These are phyloP conservation scores for Biscogniauxia marginata DNA, from an alignment of 2,329 filamentous ascomycete genomes.

Conservation along the genomic window DNA sequence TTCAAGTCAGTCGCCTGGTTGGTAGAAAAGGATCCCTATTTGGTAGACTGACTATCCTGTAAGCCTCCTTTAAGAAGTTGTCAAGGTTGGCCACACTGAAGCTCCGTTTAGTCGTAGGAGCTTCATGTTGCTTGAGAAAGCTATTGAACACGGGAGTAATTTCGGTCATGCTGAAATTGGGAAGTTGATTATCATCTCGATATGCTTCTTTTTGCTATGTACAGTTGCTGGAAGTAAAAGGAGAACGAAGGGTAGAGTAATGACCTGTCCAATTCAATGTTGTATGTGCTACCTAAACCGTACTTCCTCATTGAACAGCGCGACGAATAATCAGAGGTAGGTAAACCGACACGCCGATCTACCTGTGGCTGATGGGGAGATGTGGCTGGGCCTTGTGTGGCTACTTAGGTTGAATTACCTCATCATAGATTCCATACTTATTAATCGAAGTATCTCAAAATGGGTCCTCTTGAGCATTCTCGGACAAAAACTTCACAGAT, in stretches of 20 bases:
- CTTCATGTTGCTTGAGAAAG: constrained; percentile 60
- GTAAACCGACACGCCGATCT: too few relatives aligned
- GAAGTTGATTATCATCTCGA: background rate
- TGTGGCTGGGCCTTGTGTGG: too few relatives aligned
- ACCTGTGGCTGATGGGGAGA: too few relatives aligned
- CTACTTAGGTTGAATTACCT: too few relatives aligned
- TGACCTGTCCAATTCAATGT: background rate
- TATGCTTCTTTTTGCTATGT: constrained; percentile 8
- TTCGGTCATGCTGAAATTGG: constrained; percentile 48
- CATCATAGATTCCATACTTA: too few relatives aligned
- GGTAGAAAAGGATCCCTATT: constrained; percentile 1
- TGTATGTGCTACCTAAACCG: too few relatives aligned
- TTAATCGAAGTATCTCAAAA: too few relatives aligned
- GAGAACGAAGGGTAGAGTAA: background rate
- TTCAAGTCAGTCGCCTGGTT: constrained; percentile 4
- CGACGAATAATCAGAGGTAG: too few relatives aligned
- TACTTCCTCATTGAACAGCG: too few relatives aligned
- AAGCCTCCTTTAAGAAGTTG: constrained; percentile 90
- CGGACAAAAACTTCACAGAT: too few relatives aligned
- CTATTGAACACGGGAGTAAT: constrained; percentile 69
- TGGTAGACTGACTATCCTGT: constrained; percentile 70
- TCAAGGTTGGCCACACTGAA: constrained; percentile 61
- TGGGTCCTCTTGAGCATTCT: too few relatives aligned
- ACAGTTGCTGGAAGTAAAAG: background rate
- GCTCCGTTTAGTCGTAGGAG: constrained; percentile 43